phyloP scores from a whole-genome alignment of 495 filamentous ascomycete species.

The Usnea hakonensis region DNA sequence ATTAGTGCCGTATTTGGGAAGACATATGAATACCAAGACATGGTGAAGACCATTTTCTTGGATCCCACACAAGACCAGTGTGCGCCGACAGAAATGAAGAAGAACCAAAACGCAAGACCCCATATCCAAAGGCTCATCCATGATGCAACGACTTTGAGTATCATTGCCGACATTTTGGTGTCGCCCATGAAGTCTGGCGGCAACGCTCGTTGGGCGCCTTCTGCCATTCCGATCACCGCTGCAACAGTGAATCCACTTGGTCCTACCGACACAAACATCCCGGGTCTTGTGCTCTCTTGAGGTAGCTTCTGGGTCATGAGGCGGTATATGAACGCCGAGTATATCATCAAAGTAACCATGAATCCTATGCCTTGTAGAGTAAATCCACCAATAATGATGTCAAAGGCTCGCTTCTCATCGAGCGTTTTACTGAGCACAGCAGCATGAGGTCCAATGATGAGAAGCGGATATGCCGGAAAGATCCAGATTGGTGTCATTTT shows the following conservation, averaged over 20 bases:
- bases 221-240: constrained; percentile 55
- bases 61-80: constrained; percentile 61
- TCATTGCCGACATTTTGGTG: constrained; percentile 45
- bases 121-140: constrained; percentile 73
- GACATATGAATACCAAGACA: constrained; percentile 84
- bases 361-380: constrained; percentile 79
- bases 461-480: constrained; percentile 79
- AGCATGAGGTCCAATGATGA: constrained; percentile 71
- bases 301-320: constrained; percentile 90
- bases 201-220: constrained; percentile 36
- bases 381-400: constrained; percentile 62
- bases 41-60: constrained; percentile 64
- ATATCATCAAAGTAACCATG: constrained; percentile 77
- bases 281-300: constrained; percentile 64
- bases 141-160: constrained; percentile 47
- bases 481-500: constrained; percentile 92
- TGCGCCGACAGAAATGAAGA: constrained; percentile 68
- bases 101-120: constrained; percentile 82
- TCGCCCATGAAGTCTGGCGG: constrained; percentile 53
- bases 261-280: constrained; percentile 80
- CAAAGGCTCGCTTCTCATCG: constrained; percentile 39
- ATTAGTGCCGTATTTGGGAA: constrained; percentile 78
- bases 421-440: constrained; percentile 50
- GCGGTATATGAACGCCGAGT: constrained; percentile 76
- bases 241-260: constrained; percentile 57